Base-by-base conservation (phyloP, 2,329 filamentous ascomycete species). In the Xylariomycetidae sp. region DNA sequence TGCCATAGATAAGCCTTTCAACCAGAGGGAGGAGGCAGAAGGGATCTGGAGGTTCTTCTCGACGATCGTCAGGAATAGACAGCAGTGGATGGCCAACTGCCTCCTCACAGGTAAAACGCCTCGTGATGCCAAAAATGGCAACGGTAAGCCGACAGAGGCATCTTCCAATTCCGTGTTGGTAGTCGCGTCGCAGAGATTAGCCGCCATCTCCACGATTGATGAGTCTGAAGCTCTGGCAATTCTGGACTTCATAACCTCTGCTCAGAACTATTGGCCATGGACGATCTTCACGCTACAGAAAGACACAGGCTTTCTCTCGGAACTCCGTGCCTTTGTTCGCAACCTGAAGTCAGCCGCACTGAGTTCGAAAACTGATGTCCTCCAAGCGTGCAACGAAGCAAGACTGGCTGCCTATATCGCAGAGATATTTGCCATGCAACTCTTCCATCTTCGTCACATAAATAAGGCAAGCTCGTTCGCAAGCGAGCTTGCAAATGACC, bases 221-320 rank as follows among this genome's bases (percentile, higher is more conserved):
- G 70, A 74, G n/a, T 66, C 68, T 20, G 77, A 88, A 42, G 77
- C 82, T 4, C 66, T 88, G 15, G 79, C 85, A 1, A 80, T 96
- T 48, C 70, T 98, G 12, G 82, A 90, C 49, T 97, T 97, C 56
- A 78, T 96, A 23, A 80, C 86, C 3, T 80, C 85, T 3, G 86
- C 90, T 4, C 89, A 96, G 54, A 92, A 95, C 57, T 86, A 88
- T 54, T 97, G 90, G 90, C 85, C 89, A 1, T 95, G 90, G 87
- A 89, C 88, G 2, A 88, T 94, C 36, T 82, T 86, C 36, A 80
- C 84, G 25, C 66, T 94, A 22, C 78, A 84, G 41, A 81, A 81
- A 38, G 85, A 94, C 49, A 72, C 75, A 1, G 67, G 70, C 1
- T 90, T 95, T 50, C 73, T 96, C 36, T 69, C 77, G 26, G 77